Evolutionary conservation across 163 green algal species (phyloP).

Genomic region (Prototheca cutis): DNA sequence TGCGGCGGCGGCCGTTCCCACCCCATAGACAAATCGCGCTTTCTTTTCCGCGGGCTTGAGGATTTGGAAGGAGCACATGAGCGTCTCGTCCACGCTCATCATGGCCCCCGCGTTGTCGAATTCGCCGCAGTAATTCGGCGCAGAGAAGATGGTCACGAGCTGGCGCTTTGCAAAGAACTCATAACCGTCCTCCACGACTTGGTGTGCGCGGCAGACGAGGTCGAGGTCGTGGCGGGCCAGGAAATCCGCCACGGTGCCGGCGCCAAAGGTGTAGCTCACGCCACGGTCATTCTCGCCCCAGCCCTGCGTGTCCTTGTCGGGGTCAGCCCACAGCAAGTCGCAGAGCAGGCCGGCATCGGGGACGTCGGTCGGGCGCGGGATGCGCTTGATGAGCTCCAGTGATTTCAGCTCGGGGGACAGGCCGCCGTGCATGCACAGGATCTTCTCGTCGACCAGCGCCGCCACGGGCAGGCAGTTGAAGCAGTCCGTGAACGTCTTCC

Average conservation of each 20-base stretch:
- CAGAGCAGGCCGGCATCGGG: constrained; percentile 94
- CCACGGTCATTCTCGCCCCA: constrained; percentile 99
- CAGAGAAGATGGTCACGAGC: constrained; percentile 98
- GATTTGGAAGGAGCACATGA: constrained; percentile 99
- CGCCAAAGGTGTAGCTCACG: constrained; percentile 97
- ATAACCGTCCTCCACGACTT: constrained; percentile 95
- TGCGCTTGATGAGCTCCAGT: constrained; percentile 96
- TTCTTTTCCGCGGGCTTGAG: constrained; percentile 93
- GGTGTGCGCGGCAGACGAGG: constrained; percentile 92
- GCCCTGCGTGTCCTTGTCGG: constrained; percentile 93
- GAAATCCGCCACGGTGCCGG: constrained; percentile 91
- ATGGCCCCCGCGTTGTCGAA: constrained; percentile 99
- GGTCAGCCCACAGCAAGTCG: constrained; percentile 97
- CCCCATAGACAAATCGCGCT: constrained; percentile 57
- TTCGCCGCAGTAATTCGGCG: constrained; percentile 99
- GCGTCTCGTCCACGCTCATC: constrained; percentile 98
- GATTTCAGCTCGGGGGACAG: constrained; percentile 93
- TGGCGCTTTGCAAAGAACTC: constrained; percentile 99
- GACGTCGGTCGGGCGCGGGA: constrained; percentile 91
- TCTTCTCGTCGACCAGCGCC: constrained; percentile 98
- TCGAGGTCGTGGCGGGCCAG: constrained; percentile 96
- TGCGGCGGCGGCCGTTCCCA: too few relatives aligned
- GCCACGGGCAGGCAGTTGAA: constrained; percentile 98
- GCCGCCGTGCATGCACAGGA: constrained; percentile 98
- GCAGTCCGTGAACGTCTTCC: constrained; percentile 99